Base-by-base conservation (phyloP, 108 stramenopile species). In the Tribonema minus region DNA sequence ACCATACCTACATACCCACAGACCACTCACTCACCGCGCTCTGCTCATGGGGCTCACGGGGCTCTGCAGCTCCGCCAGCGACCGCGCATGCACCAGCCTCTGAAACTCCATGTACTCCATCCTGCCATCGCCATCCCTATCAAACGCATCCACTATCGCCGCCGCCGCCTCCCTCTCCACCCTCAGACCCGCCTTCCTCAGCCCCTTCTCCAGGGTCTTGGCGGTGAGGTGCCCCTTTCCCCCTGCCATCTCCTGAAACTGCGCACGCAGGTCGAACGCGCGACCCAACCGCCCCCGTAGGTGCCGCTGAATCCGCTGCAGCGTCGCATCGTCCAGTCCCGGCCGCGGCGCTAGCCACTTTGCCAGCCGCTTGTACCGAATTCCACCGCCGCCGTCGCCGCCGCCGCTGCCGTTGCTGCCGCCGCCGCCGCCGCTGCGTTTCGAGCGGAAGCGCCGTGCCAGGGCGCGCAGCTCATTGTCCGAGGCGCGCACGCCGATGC, bases 181-280 rank as follows among this genome's bases (percentile, higher is more conserved):
- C 59, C 20, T 54, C 46, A 54, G 46, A 20, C 46, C 46, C 9
- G 46, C 46, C 20, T 20, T 9, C 20, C 46, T 54, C 46, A 54
- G 46, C 46, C 46, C 46, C 20, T 54, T 54, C 9, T 20, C 20
- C 46, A 54, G 20, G 46, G 15, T 54, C 20, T 54, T 54, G 41
- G 25, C 29, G 3, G 9, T 12, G 5, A 12, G 20, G 36, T 58
- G 3, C 29, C 71, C 6, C 28, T n/a, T 27, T 15, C n/a, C 58
- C 3, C 34, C 66, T 12, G 40, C 39, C 67, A 77, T 77, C 76
- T 77, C 76, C 25, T 38, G 66, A 37, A 77, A 77, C 23, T 63
- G 76, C 4, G 67, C 68, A 6, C 76, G 68, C 12, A 77, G 58
- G 15, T 77, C 76, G 36, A 77, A 58, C 35, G 76, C 76, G 54